phyloP scores from a whole-genome alignment of 2,329 filamentous ascomycete genomes.

The Aspergillus candidus region DNA sequence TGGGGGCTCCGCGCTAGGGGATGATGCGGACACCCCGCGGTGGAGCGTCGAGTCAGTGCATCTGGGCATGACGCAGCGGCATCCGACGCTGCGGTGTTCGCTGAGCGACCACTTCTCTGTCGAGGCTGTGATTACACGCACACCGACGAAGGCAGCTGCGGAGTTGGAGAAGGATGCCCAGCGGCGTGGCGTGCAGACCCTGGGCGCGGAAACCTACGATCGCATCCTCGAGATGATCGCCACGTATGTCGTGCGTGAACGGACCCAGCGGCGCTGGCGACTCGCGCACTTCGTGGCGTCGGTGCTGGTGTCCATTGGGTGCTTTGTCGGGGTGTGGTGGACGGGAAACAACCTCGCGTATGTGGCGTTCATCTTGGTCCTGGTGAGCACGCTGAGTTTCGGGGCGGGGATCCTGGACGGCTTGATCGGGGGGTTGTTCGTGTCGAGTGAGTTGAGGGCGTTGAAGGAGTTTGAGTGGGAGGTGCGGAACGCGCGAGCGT shows the following conservation, averaged over 20 bases:
- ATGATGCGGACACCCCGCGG: conserved; percentile 23
- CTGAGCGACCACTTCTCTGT: conserved; percentile 94
- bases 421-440: conserved; percentile 78
- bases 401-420: conserved; percentile 74
- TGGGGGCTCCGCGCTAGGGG: conserved; percentile 32
- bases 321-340: conserved; percentile 82
- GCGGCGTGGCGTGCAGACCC: conserved; percentile 12
- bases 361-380: conserved; percentile 71
- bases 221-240: conserved; percentile 66
- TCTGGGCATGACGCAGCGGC: conserved; percentile 75
- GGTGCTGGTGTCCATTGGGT: conserved; percentile 62
- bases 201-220: conserved; percentile 55
- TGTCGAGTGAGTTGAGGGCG: conserved; percentile 73
- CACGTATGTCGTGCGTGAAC: conserved; percentile 65
- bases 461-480: conserved; percentile 94
- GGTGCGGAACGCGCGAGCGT: conserved; percentile 56
- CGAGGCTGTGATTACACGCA: conserved; percentile 63
- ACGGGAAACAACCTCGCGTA: conserved; percentile 59
- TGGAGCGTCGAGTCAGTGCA: conserved; percentile 68
- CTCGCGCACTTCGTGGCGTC: conserved; percentile 66
- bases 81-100: conserved; percentile 75
- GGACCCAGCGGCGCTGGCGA: conserved; percentile 64
- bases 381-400: conserved; percentile 73
- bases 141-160: conserved; percentile 5
- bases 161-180: neutral